Evolutionary conservation across 768 basidiomycete genomes (phyloP).

Genomic region (Mycena indigotica): DNA sequence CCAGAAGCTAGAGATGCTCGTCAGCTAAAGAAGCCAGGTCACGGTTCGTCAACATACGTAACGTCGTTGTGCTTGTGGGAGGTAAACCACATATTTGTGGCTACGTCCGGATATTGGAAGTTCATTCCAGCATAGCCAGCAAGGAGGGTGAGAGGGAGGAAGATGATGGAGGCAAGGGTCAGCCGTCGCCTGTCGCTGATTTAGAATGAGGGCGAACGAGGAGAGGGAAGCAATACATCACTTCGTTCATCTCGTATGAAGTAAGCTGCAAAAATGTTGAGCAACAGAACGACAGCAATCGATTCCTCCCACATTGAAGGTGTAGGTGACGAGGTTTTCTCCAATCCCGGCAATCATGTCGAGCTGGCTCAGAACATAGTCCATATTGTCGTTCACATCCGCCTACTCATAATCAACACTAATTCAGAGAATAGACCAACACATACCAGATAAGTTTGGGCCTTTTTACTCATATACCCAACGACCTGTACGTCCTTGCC

Average conservation of each 20-base stretch:
- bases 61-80: conserved; percentile 36
- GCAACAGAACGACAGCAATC: conserved; percentile 1
- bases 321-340: conserved; percentile 72
- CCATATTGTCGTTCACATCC: conserved; percentile 77
- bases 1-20: conserved; percentile 80
- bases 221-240: conserved; percentile 41
- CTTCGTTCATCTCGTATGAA: conserved; percentile 73
- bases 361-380: conserved; percentile 65
- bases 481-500: conserved; percentile 42
- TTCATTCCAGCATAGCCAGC: conserved; percentile 59
- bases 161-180: conserved; percentile 69
- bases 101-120: conserved; percentile 34
- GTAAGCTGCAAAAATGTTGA: conserved; percentile 50
- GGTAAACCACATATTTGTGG: conserved; percentile 46
- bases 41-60: conserved; percentile 48
- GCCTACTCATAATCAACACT: conserved; percentile 43
- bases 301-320: conserved; percentile 62
- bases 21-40: too few relatives aligned
- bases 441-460: conserved; percentile 65
- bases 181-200: conserved; percentile 51
- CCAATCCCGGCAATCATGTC: conserved; percentile 74
- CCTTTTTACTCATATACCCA: conserved; percentile 69
- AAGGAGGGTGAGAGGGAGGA: conserved; percentile 66
- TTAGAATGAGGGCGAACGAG: conserved; percentile 41
- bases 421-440: background rate